These are phyloP conservation scores for Hyaloscypha finlandica DNA, from an alignment of 495 filamentous ascomycete species.

Conservation along the genomic window DNA sequence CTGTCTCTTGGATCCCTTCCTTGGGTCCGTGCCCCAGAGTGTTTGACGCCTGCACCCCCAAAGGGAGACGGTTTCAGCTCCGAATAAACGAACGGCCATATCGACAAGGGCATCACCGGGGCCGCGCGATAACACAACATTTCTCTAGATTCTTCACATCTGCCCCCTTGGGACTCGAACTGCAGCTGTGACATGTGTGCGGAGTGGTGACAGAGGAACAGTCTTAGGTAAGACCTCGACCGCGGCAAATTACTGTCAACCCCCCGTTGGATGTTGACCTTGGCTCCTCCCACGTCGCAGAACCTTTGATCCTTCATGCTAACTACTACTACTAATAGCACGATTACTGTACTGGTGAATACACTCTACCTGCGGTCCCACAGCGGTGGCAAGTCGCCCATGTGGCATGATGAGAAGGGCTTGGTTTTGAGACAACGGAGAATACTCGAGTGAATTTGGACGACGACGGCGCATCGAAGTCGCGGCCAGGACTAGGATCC, in stretches of 20 bases:
- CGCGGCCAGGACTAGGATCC: slow-evolving; percentile 13
- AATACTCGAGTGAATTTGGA: slow-evolving; percentile 15
- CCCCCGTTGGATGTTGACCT: neutral
- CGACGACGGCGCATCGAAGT: slow-evolving; percentile 22
- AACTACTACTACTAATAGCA: slow-evolving; percentile 13
- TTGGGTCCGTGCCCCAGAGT: slow-evolving; percentile 11
- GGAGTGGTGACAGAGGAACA: neutral
- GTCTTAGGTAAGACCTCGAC: slow-evolving; percentile 16
- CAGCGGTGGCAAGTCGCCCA: neutral
- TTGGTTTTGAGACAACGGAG: slow-evolving; percentile 24
- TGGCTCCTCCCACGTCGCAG: slow-evolving; percentile 25
- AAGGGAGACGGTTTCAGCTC: slow-evolving; percentile 28
- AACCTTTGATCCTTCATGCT: slow-evolving; percentile 23
- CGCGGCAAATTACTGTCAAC: slow-evolving; percentile 6
- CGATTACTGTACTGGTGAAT: slow-evolving; percentile 1
- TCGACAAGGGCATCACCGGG: slow-evolving; percentile 13
- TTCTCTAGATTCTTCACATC: slow-evolving; percentile 13
- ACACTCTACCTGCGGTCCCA: neutral
- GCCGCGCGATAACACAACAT: slow-evolving; percentile 16
- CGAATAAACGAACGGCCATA: slow-evolving; percentile 16
- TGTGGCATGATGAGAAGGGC: slow-evolving; percentile 28
- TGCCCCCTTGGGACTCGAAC: neutral
- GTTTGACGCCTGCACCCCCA: slow-evolving; percentile 20
- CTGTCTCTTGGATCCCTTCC: neutral
- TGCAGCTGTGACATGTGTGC: neutral